These are phyloP conservation scores for Calamus simplicifolius DNA, from an alignment of 176 grass and related monocot species.

Conservation along the genomic window DNA sequence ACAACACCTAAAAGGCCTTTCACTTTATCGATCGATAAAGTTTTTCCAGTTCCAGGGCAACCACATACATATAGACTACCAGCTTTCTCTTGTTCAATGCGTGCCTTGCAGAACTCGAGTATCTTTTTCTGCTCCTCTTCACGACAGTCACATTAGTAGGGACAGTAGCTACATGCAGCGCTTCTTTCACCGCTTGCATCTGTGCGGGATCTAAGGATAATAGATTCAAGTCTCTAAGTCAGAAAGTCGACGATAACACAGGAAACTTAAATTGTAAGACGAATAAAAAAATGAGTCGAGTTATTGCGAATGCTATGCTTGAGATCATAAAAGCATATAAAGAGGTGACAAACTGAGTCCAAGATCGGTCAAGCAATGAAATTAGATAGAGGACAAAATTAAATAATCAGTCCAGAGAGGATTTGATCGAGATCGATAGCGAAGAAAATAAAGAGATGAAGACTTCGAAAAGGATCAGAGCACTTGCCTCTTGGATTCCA, in stretches of 20 bases:
- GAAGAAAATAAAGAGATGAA: neutral
- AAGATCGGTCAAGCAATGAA: too few species aligned
- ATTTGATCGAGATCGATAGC: neutral
- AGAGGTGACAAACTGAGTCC: too few species aligned
- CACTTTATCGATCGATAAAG: conserved; percentile 65
- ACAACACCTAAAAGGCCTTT: conserved; percentile 36
- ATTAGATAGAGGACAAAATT: too few species aligned
- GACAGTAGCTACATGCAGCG: conserved; percentile 58
- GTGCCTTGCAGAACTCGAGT: conserved; percentile 57
- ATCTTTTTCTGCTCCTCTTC: conserved; percentile 63
- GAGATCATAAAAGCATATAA: too few species aligned
- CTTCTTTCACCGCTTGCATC: conserved; percentile 76
- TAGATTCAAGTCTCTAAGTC: conserved; percentile 1
- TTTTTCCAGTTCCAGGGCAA: conserved; percentile 87
- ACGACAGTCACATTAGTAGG: conserved; percentile 60
- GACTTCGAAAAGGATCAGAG: neutral
- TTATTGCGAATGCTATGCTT: too few species aligned
- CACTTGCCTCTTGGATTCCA: conserved; percentile 68
- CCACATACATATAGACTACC: conserved; percentile 79
- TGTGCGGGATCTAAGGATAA: conserved; percentile 50
- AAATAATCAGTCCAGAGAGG: too few species aligned
- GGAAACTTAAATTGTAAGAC: neutral
- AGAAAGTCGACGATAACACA: neutral
- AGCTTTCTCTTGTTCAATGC: conserved; percentile 44
- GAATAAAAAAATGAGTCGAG: neutral